A percentile compares a stretch with the other conserved stretches of the same genome.
Evolutionary conservation across 768 basidiomycete genomes (phyloP).

Genomic region (Boletales sp.): DNA sequence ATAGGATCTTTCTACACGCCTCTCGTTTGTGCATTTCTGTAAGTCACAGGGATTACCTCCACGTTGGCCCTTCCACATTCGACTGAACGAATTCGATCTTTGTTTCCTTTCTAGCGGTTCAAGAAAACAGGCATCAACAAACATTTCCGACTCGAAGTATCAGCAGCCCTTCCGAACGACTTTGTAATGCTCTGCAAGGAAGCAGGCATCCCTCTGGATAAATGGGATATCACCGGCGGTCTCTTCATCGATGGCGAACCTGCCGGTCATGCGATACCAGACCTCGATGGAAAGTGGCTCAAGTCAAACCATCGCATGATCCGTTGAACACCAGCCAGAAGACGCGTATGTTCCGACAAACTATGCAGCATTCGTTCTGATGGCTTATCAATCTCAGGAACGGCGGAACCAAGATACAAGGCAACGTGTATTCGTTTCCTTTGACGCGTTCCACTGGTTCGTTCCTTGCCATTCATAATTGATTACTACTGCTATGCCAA

Average conservation of each 20-base stretch:
- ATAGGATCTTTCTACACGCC: slow-evolving; percentile 60
- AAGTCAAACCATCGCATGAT: slow-evolving; percentile 13
- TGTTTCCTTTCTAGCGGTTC: slow-evolving; percentile 41
- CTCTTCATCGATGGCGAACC: slow-evolving; percentile 42
- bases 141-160: slow-evolving; percentile 49
- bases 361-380: neutral
- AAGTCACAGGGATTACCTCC: slow-evolving; percentile 19
- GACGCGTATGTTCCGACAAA: slow-evolving; percentile 4
- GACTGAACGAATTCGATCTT: neutral
- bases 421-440: slow-evolving; percentile 18
- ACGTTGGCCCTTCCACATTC: neutral
- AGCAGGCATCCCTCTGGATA: slow-evolving; percentile 39
- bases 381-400: slow-evolving; percentile 9
- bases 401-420: neutral
- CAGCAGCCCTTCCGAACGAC: slow-evolving; percentile 55
- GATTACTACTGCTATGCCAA: slow-evolving; percentile 15
- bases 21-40: slow-evolving; percentile 56
- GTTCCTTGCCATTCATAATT: slow-evolving; percentile 7
- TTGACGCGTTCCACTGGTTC: slow-evolving; percentile 5
- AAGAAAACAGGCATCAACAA: slow-evolving; percentile 40
- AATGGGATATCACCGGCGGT: slow-evolving; percentile 40
- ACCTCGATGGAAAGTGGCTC: slow-evolving; percentile 37
- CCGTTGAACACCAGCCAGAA: slow-evolving; percentile 5
- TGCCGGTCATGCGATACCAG: slow-evolving; percentile 34
- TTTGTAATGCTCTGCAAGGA: slow-evolving; percentile 51